Conservation (phyloP, 371 early-diverging fungal genomes). For the Thermomucor indicae-seudaticae region DNA sequence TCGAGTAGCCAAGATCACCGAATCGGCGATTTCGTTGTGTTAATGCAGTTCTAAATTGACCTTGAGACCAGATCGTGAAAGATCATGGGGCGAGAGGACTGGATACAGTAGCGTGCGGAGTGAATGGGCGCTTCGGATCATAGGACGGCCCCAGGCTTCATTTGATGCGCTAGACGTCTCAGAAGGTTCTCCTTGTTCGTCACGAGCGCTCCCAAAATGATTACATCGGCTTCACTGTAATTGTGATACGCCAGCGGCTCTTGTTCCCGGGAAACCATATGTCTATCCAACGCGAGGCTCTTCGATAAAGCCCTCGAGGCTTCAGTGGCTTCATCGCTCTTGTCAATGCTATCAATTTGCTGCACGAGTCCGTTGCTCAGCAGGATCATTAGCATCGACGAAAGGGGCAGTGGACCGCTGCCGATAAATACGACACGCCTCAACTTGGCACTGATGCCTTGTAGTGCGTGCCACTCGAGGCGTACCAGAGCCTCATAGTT, state of each 20-base stretch:
- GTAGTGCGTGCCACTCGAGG: constrained; percentile 29
- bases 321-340: constrained; percentile 15
- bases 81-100: no score
- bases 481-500: constrained; percentile 34
- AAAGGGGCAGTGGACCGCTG: constrained; percentile 41
- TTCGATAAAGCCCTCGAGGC: constrained; percentile 10
- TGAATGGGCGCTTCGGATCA: constrained; percentile 34
- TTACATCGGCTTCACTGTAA: constrained; percentile 23
- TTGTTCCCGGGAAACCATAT: constrained; percentile 7
- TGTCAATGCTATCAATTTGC: constrained; percentile 24
- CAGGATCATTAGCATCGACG: constrained; percentile 29
- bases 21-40: no score
- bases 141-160: constrained; percentile 24
- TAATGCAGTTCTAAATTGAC: no score
- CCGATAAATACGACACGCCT: constrained; percentile 30
- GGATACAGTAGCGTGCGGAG: constrained; percentile 33
- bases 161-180: constrained; percentile 11
- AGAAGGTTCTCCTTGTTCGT: constrained; percentile 20
- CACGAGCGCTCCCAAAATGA: constrained; percentile 34
- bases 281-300: constrained; percentile 9
- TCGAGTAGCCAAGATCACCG: no score
- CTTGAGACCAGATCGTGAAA: no score
- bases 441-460: constrained; percentile 19
- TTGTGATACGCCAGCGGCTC: constrained; percentile 14
- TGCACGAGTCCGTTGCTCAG: neutral